Conservation (phyloP, 2,329 filamentous ascomycete species). For the Diplodia mutila region DNA sequence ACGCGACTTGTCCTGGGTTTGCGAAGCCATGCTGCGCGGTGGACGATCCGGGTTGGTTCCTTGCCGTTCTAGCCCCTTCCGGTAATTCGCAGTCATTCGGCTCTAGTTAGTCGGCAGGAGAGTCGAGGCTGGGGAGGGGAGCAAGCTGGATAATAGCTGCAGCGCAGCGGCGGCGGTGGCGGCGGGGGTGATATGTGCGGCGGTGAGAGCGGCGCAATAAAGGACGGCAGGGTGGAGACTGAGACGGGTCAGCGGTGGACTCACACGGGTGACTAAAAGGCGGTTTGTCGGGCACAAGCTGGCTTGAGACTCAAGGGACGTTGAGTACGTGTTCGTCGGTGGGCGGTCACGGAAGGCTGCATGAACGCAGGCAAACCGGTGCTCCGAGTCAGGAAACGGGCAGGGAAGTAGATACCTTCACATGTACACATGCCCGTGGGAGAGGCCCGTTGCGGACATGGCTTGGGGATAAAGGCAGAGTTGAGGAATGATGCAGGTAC, state of each 20-base stretch:
- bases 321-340: conserved; percentile 39
- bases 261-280: conserved; percentile 33
- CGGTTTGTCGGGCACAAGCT: conserved; percentile 44
- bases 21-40: conserved; percentile 23
- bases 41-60: conserved; percentile 15
- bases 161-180: not conserved
- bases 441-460: conserved; percentile 4
- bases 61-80: conserved; percentile 25
- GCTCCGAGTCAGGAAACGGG: conserved; percentile 36
- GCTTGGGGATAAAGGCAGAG: conserved; percentile 21
- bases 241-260: conserved; percentile 39
- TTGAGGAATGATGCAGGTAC: conserved; percentile 22
- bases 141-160: conserved; percentile 26
- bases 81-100: conserved; percentile 24
- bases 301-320: conserved; percentile 27
- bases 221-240: conserved; percentile 40
- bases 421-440: conserved; percentile 12
- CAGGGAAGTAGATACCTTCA: conserved; percentile 23
- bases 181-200: conserved; percentile 31
- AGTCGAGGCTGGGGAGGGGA: conserved; percentile 13
- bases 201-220: conserved; percentile 36
- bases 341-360: conserved; percentile 35
- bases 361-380: conserved; percentile 35
- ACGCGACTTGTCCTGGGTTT: conserved; percentile 27
- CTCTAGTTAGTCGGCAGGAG: not conserved